Conservation (phyloP, 179 eudicot species). For the Amaranthus tricolor region DNA sequence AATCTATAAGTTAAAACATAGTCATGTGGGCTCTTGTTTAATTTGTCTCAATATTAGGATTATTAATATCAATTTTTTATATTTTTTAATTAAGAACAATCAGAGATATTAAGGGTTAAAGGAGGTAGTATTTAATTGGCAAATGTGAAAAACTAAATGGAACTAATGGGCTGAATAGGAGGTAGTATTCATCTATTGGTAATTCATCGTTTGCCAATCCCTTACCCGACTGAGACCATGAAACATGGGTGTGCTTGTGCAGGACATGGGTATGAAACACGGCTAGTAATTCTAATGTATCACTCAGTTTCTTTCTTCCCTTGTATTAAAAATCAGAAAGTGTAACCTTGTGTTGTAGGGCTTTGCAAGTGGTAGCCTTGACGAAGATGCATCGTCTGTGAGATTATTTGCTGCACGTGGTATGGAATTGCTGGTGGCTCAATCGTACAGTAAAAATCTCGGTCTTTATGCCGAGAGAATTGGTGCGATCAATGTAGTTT, state of each 20-base stretch:
- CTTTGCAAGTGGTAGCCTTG: constrained; percentile 99
- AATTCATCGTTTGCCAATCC: too few relatives aligned
- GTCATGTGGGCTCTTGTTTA: too few relatives aligned
- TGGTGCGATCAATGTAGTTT: constrained; percentile 89
- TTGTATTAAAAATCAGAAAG: background rate
- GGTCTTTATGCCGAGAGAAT: constrained; percentile 97
- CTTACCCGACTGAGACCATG: background rate
- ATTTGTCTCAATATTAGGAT: too few relatives aligned
- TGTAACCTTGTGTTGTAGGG: constrained; percentile 43
- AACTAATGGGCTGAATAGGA: too few relatives aligned
- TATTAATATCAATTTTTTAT: too few relatives aligned
- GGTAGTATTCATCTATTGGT: too few relatives aligned
- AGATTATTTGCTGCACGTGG: constrained; percentile 90
- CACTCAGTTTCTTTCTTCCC: background rate
- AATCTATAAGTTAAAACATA: too few relatives aligned
- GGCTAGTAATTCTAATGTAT: background rate
- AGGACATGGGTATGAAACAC: background rate
- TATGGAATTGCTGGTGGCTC: constrained; percentile 89
- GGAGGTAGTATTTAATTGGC: too few relatives aligned
- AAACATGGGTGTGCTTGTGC: background rate
- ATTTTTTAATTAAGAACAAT: too few relatives aligned
- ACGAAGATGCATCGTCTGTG: constrained; percentile 91
- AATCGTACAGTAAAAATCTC: constrained; percentile 91
- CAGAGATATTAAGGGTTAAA: too few relatives aligned
- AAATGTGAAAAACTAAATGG: too few relatives aligned